These are phyloP conservation scores for Starmera pachycereana DNA, from an alignment of 805 yeast species.

Conservation along the genomic window DNA sequence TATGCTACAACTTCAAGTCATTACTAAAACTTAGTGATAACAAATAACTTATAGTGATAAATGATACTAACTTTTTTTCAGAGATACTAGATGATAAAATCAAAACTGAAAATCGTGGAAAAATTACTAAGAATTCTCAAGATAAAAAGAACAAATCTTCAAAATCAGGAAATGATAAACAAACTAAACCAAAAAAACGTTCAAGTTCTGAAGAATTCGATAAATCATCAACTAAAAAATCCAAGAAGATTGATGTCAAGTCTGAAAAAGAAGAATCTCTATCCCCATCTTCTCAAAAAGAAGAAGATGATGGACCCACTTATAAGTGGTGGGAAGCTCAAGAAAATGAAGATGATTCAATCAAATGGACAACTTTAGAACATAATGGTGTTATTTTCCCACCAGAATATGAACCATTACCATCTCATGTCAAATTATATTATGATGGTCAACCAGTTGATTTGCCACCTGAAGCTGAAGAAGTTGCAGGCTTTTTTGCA, in stretches of 20 bases:
- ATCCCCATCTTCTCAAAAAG: constrained; percentile 11
- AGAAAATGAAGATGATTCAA: constrained; percentile 54
- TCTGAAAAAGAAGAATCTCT: constrained; percentile 5
- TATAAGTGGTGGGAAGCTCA: constrained; percentile 82
- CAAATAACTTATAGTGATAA: too few species aligned
- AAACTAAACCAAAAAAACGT: constrained; percentile 6
- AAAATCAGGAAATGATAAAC: neutral
- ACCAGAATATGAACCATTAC: constrained; percentile 82
- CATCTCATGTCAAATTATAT: constrained; percentile 59
- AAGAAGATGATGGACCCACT: constrained; percentile 47
- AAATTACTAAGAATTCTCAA: too few species aligned
- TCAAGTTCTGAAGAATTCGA: too few species aligned
- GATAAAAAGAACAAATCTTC: too few species aligned
- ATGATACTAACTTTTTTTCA: too few species aligned
- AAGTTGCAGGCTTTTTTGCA: constrained; percentile 91
- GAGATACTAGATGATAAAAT: too few species aligned
- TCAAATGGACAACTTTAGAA: constrained; percentile 78
- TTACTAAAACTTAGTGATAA: too few species aligned
- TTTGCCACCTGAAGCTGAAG: constrained; percentile 79
- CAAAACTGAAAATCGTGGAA: too few species aligned
- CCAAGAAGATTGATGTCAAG: constrained; percentile 5
- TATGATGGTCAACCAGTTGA: constrained; percentile 71
- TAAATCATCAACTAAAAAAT: constrained; percentile 1
- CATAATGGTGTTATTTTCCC: constrained; percentile 93
- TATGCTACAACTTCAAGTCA: too few species aligned